A percentile compares a stretch with the other conserved stretches of the same genome.
Conservation (phyloP, 306 rosid genomes). For the Medicago truncatula region DNA sequence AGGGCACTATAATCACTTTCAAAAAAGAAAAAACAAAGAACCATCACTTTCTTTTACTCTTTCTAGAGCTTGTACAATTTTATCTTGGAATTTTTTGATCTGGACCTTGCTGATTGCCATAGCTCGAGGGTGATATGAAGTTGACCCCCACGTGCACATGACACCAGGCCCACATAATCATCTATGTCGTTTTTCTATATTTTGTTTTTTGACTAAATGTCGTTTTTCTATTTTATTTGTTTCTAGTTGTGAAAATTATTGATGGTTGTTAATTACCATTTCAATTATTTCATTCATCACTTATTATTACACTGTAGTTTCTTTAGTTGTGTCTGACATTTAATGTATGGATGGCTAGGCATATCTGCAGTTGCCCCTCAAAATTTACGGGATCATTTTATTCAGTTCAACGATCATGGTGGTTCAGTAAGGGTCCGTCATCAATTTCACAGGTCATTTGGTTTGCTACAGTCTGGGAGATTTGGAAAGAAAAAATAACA, state of each 20-base stretch:
- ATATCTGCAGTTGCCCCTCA: no score
- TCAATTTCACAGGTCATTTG: no score
- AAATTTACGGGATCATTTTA: no score
- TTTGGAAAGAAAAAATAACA: no score
- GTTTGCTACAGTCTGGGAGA: no score
- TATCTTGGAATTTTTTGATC: conserved; percentile 21
- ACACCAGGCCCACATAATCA: conserved; percentile 42
- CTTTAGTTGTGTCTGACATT: no score
- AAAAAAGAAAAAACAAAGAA: neutral
- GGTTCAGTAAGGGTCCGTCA: no score
- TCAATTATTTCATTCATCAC: neutral
- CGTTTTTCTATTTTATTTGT: neutral
- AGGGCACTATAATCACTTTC: conserved; percentile 7
- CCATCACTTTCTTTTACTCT: conserved; percentile 19
- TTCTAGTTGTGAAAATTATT: conserved; percentile 36
- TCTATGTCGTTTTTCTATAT: neutral
- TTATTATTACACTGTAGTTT: no score
- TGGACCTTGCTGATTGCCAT: conserved; percentile 1
- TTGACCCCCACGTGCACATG: conserved; percentile 46
- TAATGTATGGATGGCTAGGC: no score
- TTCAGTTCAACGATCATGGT: no score
- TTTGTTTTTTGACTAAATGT: no score
- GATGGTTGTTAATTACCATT: conserved; percentile 8
- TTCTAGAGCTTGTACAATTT: conserved; percentile 10
- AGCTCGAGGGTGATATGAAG: conserved; percentile 38